Conservation (phyloP, 345 rosid genomes). For the Mallotus nudiflorus region DNA sequence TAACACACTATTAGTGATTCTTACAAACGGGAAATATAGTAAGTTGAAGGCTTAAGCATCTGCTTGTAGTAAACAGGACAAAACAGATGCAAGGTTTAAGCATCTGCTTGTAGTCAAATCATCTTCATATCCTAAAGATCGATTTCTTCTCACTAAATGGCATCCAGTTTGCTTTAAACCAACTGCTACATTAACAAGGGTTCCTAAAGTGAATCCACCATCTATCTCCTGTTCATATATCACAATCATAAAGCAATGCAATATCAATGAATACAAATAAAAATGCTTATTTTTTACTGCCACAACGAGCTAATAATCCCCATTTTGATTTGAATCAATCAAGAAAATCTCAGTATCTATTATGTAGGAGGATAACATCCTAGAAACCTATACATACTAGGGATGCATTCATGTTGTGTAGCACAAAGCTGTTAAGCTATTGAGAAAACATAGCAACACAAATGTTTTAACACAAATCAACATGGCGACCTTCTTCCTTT, state of each 20-base stretch:
- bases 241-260: not conserved
- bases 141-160: not conserved
- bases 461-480: not conserved
- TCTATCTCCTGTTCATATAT: conserved; percentile 2
- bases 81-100: too few species aligned
- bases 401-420: not conserved
- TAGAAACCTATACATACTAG: not conserved
- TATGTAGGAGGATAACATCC: too few species aligned
- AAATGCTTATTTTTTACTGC: not conserved
- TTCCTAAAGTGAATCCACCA: not conserved
- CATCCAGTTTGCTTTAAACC: not conserved
- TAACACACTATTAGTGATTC: too few species aligned
- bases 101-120: too few species aligned
- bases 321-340: conserved; percentile 4
- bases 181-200: not conserved
- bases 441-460: not conserved
- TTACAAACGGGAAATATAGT: too few species aligned
- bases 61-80: too few species aligned
- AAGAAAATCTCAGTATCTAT: not conserved
- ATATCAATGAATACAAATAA: not conserved
- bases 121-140: not conserved
- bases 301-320: not conserved
- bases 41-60: too few species aligned
- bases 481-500: not conserved
- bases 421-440: not conserved